These are phyloP conservation scores for Colletotrichum australisinense DNA, from an alignment of 2,329 filamentous ascomycete species.

Conservation along the genomic window DNA sequence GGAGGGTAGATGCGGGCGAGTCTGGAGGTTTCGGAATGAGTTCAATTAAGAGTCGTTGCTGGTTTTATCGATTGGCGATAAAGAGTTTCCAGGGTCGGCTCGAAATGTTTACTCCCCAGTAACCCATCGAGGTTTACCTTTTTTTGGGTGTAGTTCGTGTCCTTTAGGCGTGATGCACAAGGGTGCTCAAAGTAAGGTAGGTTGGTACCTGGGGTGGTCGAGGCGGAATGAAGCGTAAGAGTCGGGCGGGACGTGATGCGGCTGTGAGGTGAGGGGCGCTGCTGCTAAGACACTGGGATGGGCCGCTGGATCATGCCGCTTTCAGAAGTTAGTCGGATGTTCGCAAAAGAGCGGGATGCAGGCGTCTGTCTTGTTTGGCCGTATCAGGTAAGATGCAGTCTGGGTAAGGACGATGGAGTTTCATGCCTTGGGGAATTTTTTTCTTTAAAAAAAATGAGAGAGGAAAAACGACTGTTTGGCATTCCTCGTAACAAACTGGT, in stretches of 20 bases:
- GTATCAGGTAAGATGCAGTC: slow-evolving; percentile 28
- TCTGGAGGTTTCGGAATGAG: slow-evolving; percentile 1
- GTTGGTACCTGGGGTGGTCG: background rate
- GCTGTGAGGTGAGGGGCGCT: slow-evolving; percentile 1
- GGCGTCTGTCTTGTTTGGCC: slow-evolving; percentile 29
- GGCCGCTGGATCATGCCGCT: slow-evolving; percentile 32
- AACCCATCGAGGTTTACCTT: slow-evolving; percentile 17
- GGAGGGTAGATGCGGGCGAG: background rate
- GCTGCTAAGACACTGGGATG: slow-evolving; percentile 28
- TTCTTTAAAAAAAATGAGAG: background rate
- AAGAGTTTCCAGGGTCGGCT: slow-evolving; percentile 10
- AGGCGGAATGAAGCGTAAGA: background rate
- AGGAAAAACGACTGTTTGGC: background rate
- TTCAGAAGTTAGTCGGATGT: slow-evolving; percentile 20
- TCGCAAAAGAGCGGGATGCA: slow-evolving; percentile 26
- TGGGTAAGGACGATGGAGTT: background rate
- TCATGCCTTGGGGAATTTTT: background rate
- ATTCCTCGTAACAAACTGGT: background rate
- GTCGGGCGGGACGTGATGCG: background rate
- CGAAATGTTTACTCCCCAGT: slow-evolving; percentile 5
- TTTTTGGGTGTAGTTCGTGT: background rate
- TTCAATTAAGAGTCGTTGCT: slow-evolving; percentile 11
- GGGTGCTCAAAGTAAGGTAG: too few species aligned
- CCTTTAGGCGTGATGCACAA: background rate
- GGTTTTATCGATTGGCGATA: slow-evolving; percentile 23